These are phyloP conservation scores for Mikania micrantha DNA, from an alignment of 129 eudicot genomes.

Conservation along the genomic window DNA sequence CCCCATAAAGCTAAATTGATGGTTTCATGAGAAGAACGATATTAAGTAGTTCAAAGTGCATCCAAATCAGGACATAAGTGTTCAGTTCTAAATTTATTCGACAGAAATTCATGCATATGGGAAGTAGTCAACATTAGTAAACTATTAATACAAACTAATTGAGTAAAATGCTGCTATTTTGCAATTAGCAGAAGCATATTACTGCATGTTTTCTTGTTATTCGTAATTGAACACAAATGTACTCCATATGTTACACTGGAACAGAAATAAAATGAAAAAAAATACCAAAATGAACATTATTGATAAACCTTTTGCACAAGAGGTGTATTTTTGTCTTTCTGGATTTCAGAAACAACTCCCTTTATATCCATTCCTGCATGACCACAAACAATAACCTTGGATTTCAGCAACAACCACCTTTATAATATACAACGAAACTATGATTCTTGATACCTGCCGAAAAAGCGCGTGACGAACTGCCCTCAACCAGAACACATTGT, in stretches of 20 bases:
- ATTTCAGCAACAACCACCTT: no score
- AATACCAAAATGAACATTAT: constrained; percentile 2
- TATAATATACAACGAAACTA: background rate
- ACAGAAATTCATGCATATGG: background rate
- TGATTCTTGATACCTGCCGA: constrained; percentile 59
- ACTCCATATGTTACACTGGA: constrained; percentile 1
- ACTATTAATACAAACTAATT: background rate
- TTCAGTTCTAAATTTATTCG: background rate
- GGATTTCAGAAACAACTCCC: constrained; percentile 98
- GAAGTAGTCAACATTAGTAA: background rate
- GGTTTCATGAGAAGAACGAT: background rate
- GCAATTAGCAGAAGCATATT: constrained; percentile 11
- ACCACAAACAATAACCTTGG: constrained; percentile 42
- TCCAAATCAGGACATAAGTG: background rate
- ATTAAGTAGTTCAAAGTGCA: background rate
- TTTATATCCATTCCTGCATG: constrained; percentile 99
- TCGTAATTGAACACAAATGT: background rate
- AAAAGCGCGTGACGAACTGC: constrained; percentile 92
- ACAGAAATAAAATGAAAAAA: background rate
- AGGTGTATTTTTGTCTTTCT: constrained; percentile 84
- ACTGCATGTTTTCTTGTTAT: background rate
- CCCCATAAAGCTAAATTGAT: background rate
- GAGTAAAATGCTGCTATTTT: background rate
- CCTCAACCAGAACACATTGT: constrained; percentile 79
- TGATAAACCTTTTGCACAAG: constrained; percentile 77